Evolutionary conservation across 352 stramenopile species (phyloP), one percentile per base, ranked within the genome.

Genomic region (Globisporangium viniferum): DNA sequence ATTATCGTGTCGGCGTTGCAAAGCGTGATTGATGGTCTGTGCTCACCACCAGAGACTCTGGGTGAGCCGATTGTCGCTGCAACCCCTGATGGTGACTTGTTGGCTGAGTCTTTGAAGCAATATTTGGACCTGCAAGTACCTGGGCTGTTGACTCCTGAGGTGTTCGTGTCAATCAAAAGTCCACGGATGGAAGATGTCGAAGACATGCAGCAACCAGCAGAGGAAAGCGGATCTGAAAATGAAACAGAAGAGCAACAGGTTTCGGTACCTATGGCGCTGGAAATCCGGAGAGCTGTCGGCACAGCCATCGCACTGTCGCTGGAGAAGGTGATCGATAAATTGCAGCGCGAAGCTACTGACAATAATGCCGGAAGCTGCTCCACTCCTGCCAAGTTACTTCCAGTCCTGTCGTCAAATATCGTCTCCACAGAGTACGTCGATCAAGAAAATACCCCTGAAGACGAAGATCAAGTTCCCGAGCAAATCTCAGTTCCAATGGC

Each of bases 1-100:
- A 75, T 79, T 35, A 66, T 79, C 12, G n/a, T 76, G 5, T 39
- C 67, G 18, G 73, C 67, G 36, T 60, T 79, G 18, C 70, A 76
- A 24, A 72, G 66, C 46, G 61, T 79, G 14, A 57, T 79, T 27
- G 53, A 69, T 24, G 44, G 68, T 7, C 56, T 79, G 6, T 62
- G 62, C 24, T 59, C 57, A 2, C 61, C 73, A 0, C 64, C 67
- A 3, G 33, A 59, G 1, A 27, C n/a, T n/a, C 51, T 72, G 24
- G 41, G 53, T 2, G 65, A 75, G 46, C 66, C 69, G 2, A 54
- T 70, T 6, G 27, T 72, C 1, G 69, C 69, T 27, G 71, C 59
- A 33, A 31, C 57, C 29, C 36, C 51, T 20, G 51, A 44, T 41
- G 36, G 36, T n/a, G n/a, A 31, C 9, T 39, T 35, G 15, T 35